These are phyloP conservation scores for Sedum album DNA, from an alignment of 164 flowering plant genomes.

Conservation along the genomic window DNA sequence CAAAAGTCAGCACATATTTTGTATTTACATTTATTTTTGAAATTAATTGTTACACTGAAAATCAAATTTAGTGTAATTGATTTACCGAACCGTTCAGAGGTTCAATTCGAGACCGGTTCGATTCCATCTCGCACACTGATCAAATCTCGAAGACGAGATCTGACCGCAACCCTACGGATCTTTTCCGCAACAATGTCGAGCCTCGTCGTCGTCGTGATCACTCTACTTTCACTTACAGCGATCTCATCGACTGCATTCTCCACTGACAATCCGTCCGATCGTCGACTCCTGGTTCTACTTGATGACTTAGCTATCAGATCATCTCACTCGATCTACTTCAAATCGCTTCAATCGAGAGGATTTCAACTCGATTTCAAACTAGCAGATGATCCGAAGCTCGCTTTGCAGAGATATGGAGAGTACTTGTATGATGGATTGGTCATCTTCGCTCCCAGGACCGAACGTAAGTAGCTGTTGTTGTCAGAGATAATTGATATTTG, in stretches of 20 bases:
- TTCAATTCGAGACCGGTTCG: no score
- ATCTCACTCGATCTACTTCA: conserved; percentile 84
- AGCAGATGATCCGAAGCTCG: conserved; percentile 70
- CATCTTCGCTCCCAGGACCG: conserved; percentile 59
- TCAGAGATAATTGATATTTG: background rate
- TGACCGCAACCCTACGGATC: background rate
- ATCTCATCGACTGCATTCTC: conserved; percentile 36
- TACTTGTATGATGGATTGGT: conserved; percentile 75
- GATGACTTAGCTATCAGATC: conserved; percentile 74
- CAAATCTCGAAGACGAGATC: background rate
- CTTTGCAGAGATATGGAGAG: conserved; percentile 79
- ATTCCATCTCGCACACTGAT: background rate
- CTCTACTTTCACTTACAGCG: background rate
- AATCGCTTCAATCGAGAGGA: conserved; percentile 63
- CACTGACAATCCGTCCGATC: conserved; percentile 52
- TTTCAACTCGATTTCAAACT: conserved; percentile 84
- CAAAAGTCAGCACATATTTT: background rate
- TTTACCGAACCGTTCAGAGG: no score
- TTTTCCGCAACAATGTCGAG: conserved; percentile 1
- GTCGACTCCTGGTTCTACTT: conserved; percentile 57
- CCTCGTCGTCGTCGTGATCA: background rate
- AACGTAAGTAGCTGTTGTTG: conserved; percentile 34
- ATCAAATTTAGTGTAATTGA: background rate
- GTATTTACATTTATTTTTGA: background rate
- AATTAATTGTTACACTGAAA: background rate